Percentiles rank a stretch among this genome's conserved stretches.
Evolutionary conservation across 306 rosid genomes (phyloP).

Genomic region (Styphnolobium japonicum): DNA sequence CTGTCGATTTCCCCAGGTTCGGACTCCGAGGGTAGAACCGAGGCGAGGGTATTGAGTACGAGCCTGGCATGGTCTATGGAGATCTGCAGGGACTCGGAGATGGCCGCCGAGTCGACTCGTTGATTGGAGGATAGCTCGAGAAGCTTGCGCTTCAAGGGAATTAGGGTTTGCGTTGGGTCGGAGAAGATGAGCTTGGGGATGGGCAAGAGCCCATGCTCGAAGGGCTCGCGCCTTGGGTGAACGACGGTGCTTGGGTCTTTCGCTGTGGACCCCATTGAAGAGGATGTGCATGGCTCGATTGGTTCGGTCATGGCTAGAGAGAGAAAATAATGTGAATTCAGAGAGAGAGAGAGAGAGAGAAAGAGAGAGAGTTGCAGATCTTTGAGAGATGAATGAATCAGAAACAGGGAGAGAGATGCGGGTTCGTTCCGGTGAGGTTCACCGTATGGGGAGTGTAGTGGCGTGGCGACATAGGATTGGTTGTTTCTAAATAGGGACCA

Average conservation of each 20-base stretch:
- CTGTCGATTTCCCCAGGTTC: slow-evolving; percentile 63
- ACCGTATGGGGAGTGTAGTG: neutral
- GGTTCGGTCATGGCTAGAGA: slow-evolving; percentile 69
- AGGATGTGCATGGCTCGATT: slow-evolving; percentile 52
- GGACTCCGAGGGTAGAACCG: slow-evolving; percentile 66
- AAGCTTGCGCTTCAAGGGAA: slow-evolving; percentile 76
- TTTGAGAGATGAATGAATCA: slow-evolving; percentile 29
- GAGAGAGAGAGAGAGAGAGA: neutral
- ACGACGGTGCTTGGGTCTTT: slow-evolving; percentile 58
- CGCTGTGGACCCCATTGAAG: slow-evolving; percentile 33
- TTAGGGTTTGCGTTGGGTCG: slow-evolving; percentile 97
- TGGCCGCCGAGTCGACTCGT: slow-evolving; percentile 53
- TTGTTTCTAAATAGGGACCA: neutral
- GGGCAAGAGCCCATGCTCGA: slow-evolving; percentile 92
- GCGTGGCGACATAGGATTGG: slow-evolving; percentile 31
- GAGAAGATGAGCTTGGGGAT: slow-evolving; percentile 81
- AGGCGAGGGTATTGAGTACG: slow-evolving; percentile 77
- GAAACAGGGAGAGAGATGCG: slow-evolving; percentile 23
- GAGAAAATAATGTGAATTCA: slow-evolving; percentile 10
- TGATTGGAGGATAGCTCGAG: slow-evolving; percentile 42
- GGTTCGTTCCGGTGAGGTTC: slow-evolving; percentile 32
- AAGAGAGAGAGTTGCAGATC: slow-evolving; percentile 41
- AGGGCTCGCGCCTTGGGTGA: slow-evolving; percentile 87
- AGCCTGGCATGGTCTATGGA: slow-evolving; percentile 79
- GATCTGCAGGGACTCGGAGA: slow-evolving; percentile 91